Evolutionary conservation across 768 basidiomycete species (phyloP), one percentile per base, ranked within the genome.

Genomic region (Mycena floridula): DNA sequence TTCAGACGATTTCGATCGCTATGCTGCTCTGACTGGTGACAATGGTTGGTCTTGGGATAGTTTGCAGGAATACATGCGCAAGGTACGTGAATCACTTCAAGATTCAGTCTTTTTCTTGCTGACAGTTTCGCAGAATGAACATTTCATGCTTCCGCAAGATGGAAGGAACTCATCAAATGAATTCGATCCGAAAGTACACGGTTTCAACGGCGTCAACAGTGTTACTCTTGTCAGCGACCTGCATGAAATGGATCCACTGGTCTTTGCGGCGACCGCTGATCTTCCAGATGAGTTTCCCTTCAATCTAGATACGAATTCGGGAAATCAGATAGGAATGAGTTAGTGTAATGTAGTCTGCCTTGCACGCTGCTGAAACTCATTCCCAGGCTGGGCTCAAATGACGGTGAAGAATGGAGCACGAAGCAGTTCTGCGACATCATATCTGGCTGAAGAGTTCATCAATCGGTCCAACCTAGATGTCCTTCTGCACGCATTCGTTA

Each of bases 341-440:
- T 38, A 7, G 30, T 25, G 22, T 16, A 32, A 32, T 9, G 28
- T 32, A 16, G 16, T 32, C 16, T 32, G 28, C 16, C 16, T 32
- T 16, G 9, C 16, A 32, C 16, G 28, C 28, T 16, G 28, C 11
- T n/a, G n/a, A n/a, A n/a, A n/a, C n/a, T n/a, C n/a, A 16, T 9
- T 32, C 21, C n/a, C 37, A 63, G 62, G 58, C 9, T 70, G 65
- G 60, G 47, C 56, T 3, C 63, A 64, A 42, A 46, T 61, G 4
- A 59, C 65, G 2, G 58, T 66, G 23, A 60, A 61, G 7, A 49
- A 50, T 12, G 62, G 61, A 11, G 49, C 53, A n/a, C 57, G 67
- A 21, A 68, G 67, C 50, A 66, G 62, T 37, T 64, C 70, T 37
- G 64, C 66, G 2, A 64, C 61, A 4, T 54, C 59, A 11, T 71